A percentile compares a stretch with the other conserved stretches of the same genome.
phyloP scores from a whole-genome alignment of 2,329 filamentous ascomycete species.

The Alternaria dauci region DNA sequence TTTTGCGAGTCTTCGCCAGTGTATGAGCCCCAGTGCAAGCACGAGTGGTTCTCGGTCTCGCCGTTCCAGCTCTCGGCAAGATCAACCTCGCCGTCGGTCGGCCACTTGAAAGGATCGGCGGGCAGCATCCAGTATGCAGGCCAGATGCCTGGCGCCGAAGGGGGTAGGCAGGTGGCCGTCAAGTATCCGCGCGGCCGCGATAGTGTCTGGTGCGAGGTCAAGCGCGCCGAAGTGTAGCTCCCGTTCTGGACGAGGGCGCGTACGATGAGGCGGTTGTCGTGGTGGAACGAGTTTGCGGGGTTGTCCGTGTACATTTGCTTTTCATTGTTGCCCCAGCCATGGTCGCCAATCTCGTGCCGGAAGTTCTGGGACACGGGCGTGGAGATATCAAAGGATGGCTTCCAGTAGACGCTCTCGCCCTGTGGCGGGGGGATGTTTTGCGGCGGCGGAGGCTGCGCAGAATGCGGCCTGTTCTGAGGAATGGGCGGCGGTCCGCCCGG shows the following conservation, averaged over 20 bases:
- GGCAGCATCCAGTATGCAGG: constrained; percentile 70
- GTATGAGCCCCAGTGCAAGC: constrained; percentile 67
- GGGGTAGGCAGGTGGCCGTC: constrained; percentile 61
- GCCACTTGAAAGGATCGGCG: constrained; percentile 66
- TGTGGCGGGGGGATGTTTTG: constrained; percentile 38
- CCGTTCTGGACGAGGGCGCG: constrained; percentile 57
- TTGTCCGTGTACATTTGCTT: constrained; percentile 64
- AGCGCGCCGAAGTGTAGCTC: constrained; percentile 64
- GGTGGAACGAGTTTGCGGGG: constrained; percentile 63
- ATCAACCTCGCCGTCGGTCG: constrained; percentile 67
- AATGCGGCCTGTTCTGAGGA: constrained; percentile 41
- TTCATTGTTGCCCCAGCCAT: constrained; percentile 70
- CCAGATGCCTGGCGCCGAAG: constrained; percentile 66
- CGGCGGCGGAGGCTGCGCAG: constrained; percentile 40
- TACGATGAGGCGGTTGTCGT: constrained; percentile 61
- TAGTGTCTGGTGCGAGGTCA: constrained; percentile 63
- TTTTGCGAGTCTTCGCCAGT: constrained; percentile 64
- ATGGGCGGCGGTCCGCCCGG: constrained; percentile 28
- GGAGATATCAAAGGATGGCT: constrained; percentile 59
- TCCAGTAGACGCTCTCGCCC: constrained; percentile 59
- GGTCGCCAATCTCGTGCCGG: constrained; percentile 64
- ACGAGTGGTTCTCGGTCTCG: constrained; percentile 63
- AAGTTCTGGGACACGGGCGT: constrained; percentile 62
- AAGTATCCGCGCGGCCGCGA: constrained; percentile 62
- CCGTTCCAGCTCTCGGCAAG: constrained; percentile 70